Conservation (phyloP, 2,329 filamentous ascomycete species). For the Pestalotiopsis sp. region DNA sequence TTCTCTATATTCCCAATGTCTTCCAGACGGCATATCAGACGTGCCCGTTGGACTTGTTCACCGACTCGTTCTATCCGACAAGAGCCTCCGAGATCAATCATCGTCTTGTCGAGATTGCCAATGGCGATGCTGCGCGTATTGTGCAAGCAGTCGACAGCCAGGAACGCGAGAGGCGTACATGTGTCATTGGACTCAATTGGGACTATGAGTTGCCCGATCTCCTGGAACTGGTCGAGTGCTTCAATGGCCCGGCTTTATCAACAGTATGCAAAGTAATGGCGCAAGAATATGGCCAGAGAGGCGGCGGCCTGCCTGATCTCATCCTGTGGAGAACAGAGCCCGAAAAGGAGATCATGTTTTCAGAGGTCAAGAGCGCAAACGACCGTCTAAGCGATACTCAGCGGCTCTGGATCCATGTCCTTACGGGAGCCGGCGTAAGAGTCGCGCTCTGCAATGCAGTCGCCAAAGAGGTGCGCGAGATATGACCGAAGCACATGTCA, state of each 20-base stretch:
- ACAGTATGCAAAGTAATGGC: conserved; percentile 91
- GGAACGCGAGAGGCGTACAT: conserved; percentile 73
- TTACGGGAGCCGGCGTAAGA: conserved; percentile 79
- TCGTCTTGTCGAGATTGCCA: conserved; percentile 82
- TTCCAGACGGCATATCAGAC: conserved; percentile 97
- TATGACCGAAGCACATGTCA: conserved; percentile 19
- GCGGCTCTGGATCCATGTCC: conserved; percentile 93
- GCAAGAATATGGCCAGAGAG: conserved; percentile 87
- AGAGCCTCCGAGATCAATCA: conserved; percentile 89
- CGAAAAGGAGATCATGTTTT: conserved; percentile 69
- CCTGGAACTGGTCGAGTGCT: conserved; percentile 76
- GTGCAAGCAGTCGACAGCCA: conserved; percentile 69
- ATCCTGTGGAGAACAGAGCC: conserved; percentile 74
- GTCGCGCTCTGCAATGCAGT: conserved; percentile 79
- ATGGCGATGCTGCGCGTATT: conserved; percentile 72
- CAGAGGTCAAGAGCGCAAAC: conserved; percentile 82
- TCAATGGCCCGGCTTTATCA: conserved; percentile 78
- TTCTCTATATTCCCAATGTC: conserved; percentile 91
- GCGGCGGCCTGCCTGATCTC: conserved; percentile 88
- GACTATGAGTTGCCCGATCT: conserved; percentile 80
- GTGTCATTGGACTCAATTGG: conserved; percentile 92
- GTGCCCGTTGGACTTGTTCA: conserved; percentile 89
- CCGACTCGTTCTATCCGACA: conserved; percentile 86
- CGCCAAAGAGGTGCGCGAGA: conserved; percentile 52
- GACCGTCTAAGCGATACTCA: conserved; percentile 96